phyloP scores from a whole-genome alignment of 176 grass and related monocot genomes.

The Tillandsia fasciculata region DNA sequence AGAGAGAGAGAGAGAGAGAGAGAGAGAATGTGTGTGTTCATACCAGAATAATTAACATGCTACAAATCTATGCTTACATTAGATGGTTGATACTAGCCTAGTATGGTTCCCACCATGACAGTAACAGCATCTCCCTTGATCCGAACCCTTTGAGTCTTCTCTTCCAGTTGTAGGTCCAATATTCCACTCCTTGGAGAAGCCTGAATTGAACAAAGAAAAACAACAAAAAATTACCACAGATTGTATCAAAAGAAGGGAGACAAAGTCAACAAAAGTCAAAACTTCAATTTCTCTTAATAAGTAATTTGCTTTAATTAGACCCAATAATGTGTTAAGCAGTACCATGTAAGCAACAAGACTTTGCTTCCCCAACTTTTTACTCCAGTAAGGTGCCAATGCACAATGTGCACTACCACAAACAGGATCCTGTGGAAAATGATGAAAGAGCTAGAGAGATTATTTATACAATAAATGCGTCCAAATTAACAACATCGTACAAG shows the following conservation, averaged over 20 bases:
- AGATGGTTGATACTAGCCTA: conserved; percentile 21
- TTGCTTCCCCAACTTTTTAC: conserved; percentile 55
- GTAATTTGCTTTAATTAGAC: background rate
- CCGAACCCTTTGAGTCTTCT: conserved; percentile 30
- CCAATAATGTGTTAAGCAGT: background rate
- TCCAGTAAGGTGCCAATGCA: conserved; percentile 61
- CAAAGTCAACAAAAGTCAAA: background rate
- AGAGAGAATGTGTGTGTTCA: no score
- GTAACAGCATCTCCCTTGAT: conserved; percentile 64
- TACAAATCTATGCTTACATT: background rate
- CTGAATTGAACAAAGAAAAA: conserved; percentile 15
- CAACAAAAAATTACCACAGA: background rate
- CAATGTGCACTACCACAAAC: conserved; percentile 66
- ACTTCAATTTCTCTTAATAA: background rate
- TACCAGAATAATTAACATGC: no score
- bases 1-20: no score
- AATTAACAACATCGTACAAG: no score
- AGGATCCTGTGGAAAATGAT: conserved; percentile 38
- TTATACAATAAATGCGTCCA: background rate
- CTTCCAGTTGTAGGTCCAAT: conserved; percentile 48
- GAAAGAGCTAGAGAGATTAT: background rate
- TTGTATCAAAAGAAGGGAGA: background rate
- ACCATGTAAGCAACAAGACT: conserved; percentile 52
- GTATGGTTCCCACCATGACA: conserved; percentile 43
- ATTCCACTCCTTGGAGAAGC: conserved; percentile 53